Evolutionary conservation across 2,329 filamentous ascomycete species (phyloP).

Genomic region (Ascochyta rabiei): DNA sequence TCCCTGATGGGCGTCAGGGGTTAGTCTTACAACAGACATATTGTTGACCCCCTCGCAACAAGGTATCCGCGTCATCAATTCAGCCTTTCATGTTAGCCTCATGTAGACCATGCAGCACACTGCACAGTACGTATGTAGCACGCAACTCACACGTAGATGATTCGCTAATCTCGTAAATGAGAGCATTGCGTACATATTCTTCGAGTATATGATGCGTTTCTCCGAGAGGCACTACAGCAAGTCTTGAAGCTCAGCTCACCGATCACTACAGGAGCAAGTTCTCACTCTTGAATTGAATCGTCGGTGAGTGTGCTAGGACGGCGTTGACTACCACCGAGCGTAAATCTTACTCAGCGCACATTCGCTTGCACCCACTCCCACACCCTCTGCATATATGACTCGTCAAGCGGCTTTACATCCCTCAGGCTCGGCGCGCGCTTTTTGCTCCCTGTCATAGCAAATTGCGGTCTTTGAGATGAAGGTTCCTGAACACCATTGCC

Average conservation of each 20-base stretch:
- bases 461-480: slow-evolving; percentile 25
- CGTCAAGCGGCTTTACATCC: slow-evolving; percentile 49
- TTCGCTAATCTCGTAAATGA: background rate
- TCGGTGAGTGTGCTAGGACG: slow-evolving; percentile 26
- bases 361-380: slow-evolving; percentile 48
- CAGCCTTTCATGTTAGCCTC: background rate
- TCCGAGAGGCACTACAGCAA: background rate
- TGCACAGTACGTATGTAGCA: background rate
- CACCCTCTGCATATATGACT: slow-evolving; percentile 52
- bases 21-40: background rate
- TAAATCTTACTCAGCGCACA: slow-evolving; percentile 19
- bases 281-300: background rate
- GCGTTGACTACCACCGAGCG: background rate
- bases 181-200: background rate
- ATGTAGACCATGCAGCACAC: slow-evolving; percentile 2
- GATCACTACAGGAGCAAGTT: background rate
- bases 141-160: background rate
- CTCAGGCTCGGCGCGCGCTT: slow-evolving; percentile 44
- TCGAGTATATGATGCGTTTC: background rate
- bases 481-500: slow-evolving; percentile 14
- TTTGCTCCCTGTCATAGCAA: slow-evolving; percentile 46
- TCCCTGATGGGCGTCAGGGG: background rate
- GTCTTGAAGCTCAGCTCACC: background rate
- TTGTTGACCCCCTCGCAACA: background rate
- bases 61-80: background rate